phyloP scores from a whole-genome alignment of 2,329 filamentous ascomycete genomes.

The Aureobasidium zeae region DNA sequence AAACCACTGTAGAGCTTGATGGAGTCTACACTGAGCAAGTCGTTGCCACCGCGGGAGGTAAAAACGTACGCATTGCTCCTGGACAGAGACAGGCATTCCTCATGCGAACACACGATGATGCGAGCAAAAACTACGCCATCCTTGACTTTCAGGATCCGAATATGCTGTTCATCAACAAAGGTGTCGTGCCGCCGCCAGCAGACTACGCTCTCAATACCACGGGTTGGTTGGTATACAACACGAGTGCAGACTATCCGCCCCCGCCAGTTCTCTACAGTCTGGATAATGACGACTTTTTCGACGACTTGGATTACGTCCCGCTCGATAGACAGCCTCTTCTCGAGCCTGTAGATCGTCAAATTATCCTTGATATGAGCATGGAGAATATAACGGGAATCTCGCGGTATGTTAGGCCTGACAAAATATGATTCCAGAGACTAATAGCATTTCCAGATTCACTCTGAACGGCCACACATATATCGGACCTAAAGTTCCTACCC shows the following conservation, averaged over 20 bases:
- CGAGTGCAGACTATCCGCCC: constrained; percentile 28
- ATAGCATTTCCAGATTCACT: constrained; percentile 15
- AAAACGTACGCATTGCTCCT: constrained; percentile 48
- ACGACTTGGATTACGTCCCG: constrained; percentile 64
- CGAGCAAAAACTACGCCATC: constrained; percentile 51
- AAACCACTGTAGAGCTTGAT: constrained; percentile 60
- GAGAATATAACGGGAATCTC: constrained; percentile 51
- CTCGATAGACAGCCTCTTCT: constrained; percentile 55
- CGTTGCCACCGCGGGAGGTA: constrained; percentile 45
- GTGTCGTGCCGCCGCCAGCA: constrained; percentile 37
- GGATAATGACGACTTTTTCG: constrained; percentile 56
- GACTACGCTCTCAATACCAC: constrained; percentile 56
- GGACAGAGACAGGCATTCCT: constrained; percentile 66
- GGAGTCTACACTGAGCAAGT: constrained; percentile 56
- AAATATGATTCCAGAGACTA: no score
- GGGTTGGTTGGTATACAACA: constrained; percentile 48
- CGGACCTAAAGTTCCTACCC: constrained; percentile 62
- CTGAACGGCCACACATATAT: constrained; percentile 69
- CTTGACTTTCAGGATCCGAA: constrained; percentile 55
- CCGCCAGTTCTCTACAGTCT: constrained; percentile 45
- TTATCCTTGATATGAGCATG: constrained; percentile 45
- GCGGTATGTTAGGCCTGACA: no score
- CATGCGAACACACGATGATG: constrained; percentile 50
- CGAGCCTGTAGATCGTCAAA: constrained; percentile 51
- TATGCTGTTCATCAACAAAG: constrained; percentile 42